Percentiles rank a stretch among this genome's conserved stretches.
Evolutionary conservation across 179 eudicot genomes (phyloP).

Genomic region (Camellia oleifera): DNA sequence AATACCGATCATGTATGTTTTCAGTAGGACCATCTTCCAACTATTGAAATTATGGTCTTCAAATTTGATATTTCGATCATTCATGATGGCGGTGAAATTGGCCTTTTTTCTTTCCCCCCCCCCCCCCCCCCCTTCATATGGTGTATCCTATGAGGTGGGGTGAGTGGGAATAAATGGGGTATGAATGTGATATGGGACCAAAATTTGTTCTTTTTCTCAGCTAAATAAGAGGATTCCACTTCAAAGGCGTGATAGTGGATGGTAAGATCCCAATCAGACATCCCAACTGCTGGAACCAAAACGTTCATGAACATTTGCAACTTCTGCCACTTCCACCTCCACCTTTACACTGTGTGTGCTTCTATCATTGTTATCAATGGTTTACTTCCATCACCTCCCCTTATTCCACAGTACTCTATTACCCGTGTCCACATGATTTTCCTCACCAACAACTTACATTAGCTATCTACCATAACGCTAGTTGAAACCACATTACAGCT

Average conservation of each 20-base stretch:
- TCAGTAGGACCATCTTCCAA: slow-evolving; percentile 6
- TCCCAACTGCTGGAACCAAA: slow-evolving; percentile 2
- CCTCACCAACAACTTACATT: not conserved
- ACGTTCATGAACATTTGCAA: not conserved
- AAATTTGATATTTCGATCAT: not conserved
- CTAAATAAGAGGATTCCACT: not conserved
- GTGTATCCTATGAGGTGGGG: not conserved
- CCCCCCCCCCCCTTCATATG: not conserved
- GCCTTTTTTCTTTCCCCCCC: not conserved
- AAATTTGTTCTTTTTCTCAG: not conserved
- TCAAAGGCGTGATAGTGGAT: not conserved
- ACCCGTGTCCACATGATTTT: not conserved
- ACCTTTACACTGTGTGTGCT: not conserved
- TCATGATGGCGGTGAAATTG: slow-evolving; percentile 1
- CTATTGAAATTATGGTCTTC: not conserved
- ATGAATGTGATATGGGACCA: not conserved
- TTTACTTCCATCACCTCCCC: not conserved
- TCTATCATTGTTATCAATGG: not conserved
- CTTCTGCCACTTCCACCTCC: not conserved
- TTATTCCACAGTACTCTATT: not conserved
- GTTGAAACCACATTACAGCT: not conserved
- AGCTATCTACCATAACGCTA: not conserved
- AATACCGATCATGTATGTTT: not conserved
- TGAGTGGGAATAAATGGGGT: not conserved
- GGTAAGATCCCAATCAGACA: not conserved